Base-by-base conservation (phyloP, 768 basidiomycete genomes). In the Leucogyrophana mollusca region DNA sequence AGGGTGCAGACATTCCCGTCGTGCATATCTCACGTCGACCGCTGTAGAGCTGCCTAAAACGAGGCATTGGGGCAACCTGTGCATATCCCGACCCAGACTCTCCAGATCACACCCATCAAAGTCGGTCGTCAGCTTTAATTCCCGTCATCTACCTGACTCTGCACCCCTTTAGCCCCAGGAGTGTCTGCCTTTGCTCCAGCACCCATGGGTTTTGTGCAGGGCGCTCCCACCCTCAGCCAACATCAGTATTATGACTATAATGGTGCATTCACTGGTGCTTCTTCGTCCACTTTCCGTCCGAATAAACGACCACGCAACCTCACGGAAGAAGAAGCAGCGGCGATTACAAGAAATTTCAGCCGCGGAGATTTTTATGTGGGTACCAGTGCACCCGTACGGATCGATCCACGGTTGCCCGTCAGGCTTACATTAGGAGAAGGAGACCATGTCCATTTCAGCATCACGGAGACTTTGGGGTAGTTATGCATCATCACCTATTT, bases 331-430 rank as follows among this genome's bases (percentile, higher is more conserved):
- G 88, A 90, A 62, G 78, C 88, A 2, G 85, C 86, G 9, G 87
- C 87, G 24, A 90, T 90, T 68, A 87, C 87, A 1, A 79, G 87
- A 62, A 88, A 87, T 56, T 90, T 87, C 56, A 83, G 72, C 51
- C 79, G 88, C 42, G 88, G 88, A 4, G 87, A 90, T 60, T 90
- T 90, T 62, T 90, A 82, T 57, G 84, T 90, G 42, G 88, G 87
- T 45, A 80, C 73, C 30, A 88, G 84, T 54, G 88, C 87, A 2
- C 88, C 88, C 8, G 85, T 90, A 36, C 80, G 86, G 55, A 90
- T 90, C 65, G 88, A 90, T 59, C 86, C 87, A 17, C 80, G 87
- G 43, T 67, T 90, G 34, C 86, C 88, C 11, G 88, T 90, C 50
- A 73, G 85, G 49, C 79, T 90, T 24, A 88, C 86, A 17, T 74